Base-by-base conservation (phyloP, 805 yeast genomes). In the Lipomyces starkeyi region DNA sequence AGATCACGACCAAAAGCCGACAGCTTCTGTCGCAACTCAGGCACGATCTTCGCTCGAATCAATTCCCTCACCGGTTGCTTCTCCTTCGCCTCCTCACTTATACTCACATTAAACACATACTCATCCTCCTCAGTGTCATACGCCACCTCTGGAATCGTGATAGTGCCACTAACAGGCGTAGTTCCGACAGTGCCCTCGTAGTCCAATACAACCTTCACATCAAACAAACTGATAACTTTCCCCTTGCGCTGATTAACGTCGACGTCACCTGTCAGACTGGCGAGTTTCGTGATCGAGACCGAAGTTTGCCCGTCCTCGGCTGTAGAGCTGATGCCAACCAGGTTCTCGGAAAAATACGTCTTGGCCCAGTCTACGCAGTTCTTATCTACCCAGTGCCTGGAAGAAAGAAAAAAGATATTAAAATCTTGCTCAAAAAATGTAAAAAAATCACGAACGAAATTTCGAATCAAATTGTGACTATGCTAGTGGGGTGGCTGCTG, bases 231-330 rank as follows among this genome's bases (percentile, higher is more conserved):
- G 74, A 95, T 93, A 32, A 94, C 96, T 78, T 94, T 93, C 17
- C 99, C 99, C 79, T 95, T 95, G 74, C 99, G 87, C 81, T 95
- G 99, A 73, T 92, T 90, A 37, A 95, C 98, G 77, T 93, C 99
- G 72, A 93, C 97, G 75, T 95, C 99, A 63, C 99, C 99, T 74
- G 91, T 97, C 25, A 94, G 83, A 20, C 86, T 80, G 22, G 87
- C 84, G 17, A 91, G 81, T 32, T 80, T 71, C 14, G 81, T 76
- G 27, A 88, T 80, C 58, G 73, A 72, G 34, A 80, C 84, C 2
- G 72, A 63, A 37, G 74, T 70, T 37, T 65, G 65, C 8, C 73
- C 75, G 20, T 78, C 83, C 25, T 71, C 73, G 34, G 75, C 73
- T 49, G 74, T 72, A n/a, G 78, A 86, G 14, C 78, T 70, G 54